Conservation (phyloP, 192 early-diverging fungal genomes). For the Podila epicladia region DNA sequence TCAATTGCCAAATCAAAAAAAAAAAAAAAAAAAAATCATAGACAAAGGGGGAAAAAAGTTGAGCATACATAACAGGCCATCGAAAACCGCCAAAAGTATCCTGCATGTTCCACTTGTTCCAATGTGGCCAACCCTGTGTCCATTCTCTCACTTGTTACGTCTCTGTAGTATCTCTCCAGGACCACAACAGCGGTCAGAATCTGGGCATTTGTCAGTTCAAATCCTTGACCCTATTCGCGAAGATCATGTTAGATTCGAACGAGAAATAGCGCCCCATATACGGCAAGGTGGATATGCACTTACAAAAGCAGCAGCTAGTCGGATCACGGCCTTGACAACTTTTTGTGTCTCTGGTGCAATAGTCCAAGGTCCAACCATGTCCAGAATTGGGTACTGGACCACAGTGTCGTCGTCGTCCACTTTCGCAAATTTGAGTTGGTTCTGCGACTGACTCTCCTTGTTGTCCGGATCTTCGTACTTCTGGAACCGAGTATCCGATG, state of each 20-base stretch:
- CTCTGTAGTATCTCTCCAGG: constrained; percentile 69
- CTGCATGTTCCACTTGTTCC: constrained; percentile 49
- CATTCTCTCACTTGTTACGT: constrained; percentile 53
- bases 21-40: too few species aligned
- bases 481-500: constrained; percentile 50
- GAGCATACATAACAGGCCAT: constrained; percentile 56
- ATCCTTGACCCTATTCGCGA: constrained; percentile 67
- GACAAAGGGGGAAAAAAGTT: too few species aligned
- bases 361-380: constrained; percentile 51
- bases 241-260: not conserved
- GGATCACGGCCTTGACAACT: constrained; percentile 60
- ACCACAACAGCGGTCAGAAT: constrained; percentile 71
- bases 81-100: constrained; percentile 60
- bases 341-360: constrained; percentile 61
- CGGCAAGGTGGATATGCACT: not conserved
- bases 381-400: constrained; percentile 43
- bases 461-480: constrained; percentile 52
- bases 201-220: constrained; percentile 73
- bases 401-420: constrained; percentile 20
- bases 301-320: constrained; percentile 59
- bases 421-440: constrained; percentile 36
- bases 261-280: not conserved
- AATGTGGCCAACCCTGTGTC: constrained; percentile 53
- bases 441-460: constrained; percentile 16
- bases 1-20: too few species aligned